A percentile compares a stretch with the other conserved stretches of the same genome.
Conservation (phyloP, 2,329 filamentous ascomycete species). For the Ceratocystis colombiana region DNA sequence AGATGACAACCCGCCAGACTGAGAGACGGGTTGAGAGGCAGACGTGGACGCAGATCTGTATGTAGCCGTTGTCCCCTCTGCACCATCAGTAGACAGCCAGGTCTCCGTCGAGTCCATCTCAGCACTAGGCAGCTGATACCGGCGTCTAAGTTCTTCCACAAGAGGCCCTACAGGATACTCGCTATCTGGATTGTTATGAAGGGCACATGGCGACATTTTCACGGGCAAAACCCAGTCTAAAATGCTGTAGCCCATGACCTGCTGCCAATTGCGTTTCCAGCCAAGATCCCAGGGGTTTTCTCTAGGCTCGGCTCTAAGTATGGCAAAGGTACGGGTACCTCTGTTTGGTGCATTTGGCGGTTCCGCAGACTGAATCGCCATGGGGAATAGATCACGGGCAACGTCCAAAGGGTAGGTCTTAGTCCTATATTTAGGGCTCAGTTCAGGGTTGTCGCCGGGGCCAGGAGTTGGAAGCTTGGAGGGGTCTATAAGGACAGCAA, state of each 20-base stretch:
- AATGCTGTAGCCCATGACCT: conserved; percentile 63
- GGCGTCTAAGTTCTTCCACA: conserved; percentile 45
- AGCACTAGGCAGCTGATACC: conserved; percentile 32
- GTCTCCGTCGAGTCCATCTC: neutral
- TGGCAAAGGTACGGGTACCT: conserved; percentile 58
- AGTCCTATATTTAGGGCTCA: conserved; percentile 35
- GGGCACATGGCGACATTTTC: conserved; percentile 60
- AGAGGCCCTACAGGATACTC: conserved; percentile 58
- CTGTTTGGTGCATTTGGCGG: conserved; percentile 43
- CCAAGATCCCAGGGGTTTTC: conserved; percentile 84
- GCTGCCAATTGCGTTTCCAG: conserved; percentile 57
- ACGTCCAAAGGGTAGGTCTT: conserved; percentile 49
- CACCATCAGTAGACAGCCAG: neutral
- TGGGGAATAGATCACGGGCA: conserved; percentile 22
- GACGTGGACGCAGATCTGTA: neutral
- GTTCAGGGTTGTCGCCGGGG: conserved; percentile 28
- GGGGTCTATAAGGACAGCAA: conserved; percentile 52
- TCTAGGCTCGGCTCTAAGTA: conserved; percentile 60
- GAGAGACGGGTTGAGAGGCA: too few relatives aligned
- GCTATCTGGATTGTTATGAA: conserved; percentile 54
- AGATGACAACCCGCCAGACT: too few relatives aligned
- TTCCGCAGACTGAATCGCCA: conserved; percentile 37
- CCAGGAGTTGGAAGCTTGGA: conserved; percentile 42
- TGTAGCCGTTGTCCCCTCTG: neutral
- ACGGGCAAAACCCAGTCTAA: conserved; percentile 76